These are phyloP conservation scores for Tolypocladium cylindrosporum DNA, from an alignment of 2,329 filamentous ascomycete species.

Conservation along the genomic window DNA sequence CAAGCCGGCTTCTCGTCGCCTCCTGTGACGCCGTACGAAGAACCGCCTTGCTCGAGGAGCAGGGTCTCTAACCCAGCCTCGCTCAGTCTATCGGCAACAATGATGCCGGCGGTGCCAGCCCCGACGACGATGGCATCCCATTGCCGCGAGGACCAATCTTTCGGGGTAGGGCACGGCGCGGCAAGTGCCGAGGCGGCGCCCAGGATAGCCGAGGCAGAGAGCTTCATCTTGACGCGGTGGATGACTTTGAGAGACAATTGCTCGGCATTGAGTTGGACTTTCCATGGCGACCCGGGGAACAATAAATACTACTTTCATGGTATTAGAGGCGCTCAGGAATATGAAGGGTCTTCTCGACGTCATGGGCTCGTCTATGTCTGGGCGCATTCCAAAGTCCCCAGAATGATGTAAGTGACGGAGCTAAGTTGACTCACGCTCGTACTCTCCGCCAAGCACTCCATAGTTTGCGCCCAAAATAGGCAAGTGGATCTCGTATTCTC, in stretches of 20 bases:
- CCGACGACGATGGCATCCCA: conserved; percentile 31
- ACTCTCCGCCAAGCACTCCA: background rate
- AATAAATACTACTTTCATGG: background rate
- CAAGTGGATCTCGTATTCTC: no score
- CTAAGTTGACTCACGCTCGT: background rate
- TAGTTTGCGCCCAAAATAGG: background rate
- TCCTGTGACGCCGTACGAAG: conserved; percentile 38
- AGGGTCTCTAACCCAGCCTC: conserved; percentile 41
- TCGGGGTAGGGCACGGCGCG: background rate
- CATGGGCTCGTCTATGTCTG: background rate
- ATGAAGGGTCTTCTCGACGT: background rate
- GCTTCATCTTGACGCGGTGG: background rate
- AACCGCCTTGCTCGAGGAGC: conserved; percentile 39
- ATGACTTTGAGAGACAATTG: background rate
- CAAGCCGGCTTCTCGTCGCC: conserved; percentile 36
- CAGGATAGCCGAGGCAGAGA: background rate
- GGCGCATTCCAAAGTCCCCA: background rate
- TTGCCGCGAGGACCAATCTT: conserved; percentile 6
- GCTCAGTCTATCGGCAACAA: conserved; percentile 39
- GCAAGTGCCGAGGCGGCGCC: background rate
- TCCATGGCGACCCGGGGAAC: background rate
- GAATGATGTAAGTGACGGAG: background rate
- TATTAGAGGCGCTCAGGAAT: background rate
- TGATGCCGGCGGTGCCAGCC: conserved; percentile 42
- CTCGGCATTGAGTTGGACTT: background rate